Conservation (phyloP, 495 filamentous ascomycete genomes). For the Lepidopterella palustris region DNA sequence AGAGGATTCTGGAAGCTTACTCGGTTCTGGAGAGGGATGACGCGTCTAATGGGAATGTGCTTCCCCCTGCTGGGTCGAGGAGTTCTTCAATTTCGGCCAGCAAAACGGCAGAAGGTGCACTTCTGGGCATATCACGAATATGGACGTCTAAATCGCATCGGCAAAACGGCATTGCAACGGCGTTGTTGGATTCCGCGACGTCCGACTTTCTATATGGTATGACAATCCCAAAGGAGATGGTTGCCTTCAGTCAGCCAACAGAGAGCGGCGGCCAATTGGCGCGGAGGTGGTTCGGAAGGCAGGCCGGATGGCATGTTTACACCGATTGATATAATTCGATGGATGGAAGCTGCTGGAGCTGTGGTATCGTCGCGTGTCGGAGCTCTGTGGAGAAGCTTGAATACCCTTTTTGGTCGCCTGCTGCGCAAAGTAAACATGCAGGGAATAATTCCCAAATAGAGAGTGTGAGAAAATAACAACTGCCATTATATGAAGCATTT, state of each 20-base stretch:
- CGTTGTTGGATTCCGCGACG: constrained; percentile 56
- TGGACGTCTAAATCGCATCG: constrained; percentile 60
- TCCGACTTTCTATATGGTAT: constrained; percentile 61
- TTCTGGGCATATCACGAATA: constrained; percentile 64
- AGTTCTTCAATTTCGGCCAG: constrained; percentile 39
- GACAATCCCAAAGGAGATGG: constrained; percentile 53
- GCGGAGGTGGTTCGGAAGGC: constrained; percentile 53
- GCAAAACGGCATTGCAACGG: constrained; percentile 54
- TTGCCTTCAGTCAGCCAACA: constrained; percentile 73
- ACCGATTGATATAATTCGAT: constrained; percentile 26
- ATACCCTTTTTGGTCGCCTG: no score
- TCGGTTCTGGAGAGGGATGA: constrained; percentile 40
- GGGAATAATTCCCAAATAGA: no score
- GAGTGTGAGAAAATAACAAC: no score
- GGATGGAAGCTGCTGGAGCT: not conserved
- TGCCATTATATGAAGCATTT: no score
- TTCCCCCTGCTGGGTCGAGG: constrained; percentile 15
- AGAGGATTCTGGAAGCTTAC: constrained; percentile 56
- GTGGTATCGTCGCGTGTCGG: not conserved
- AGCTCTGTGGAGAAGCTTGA: not conserved
- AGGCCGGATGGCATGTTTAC: constrained; percentile 39
- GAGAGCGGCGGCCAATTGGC: constrained; percentile 60
- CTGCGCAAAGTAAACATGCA: no score
- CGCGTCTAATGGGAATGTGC: constrained; percentile 15
- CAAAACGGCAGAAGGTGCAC: constrained; percentile 38